These are phyloP conservation scores for Trichophyton mentagrophytes DNA, from an alignment of 2,329 filamentous ascomycete genomes.

Conservation along the genomic window DNA sequence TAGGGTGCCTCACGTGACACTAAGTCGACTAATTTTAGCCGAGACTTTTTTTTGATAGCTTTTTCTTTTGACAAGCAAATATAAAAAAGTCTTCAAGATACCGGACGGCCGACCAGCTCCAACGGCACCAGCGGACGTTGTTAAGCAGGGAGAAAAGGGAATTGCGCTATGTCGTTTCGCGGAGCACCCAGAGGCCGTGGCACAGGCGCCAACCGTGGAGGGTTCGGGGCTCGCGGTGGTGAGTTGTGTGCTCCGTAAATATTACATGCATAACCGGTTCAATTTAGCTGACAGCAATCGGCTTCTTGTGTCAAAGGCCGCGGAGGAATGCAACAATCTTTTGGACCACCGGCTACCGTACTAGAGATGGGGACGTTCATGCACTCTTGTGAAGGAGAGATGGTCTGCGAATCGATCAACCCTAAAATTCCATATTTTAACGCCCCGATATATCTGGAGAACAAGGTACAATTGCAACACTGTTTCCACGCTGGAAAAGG, in stretches of 20 bases:
- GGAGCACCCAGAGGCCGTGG: slow-evolving; percentile 41
- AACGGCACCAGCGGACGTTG: slow-evolving; percentile 1
- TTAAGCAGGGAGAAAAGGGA: neutral
- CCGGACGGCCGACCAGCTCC: neutral
- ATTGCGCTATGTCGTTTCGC: slow-evolving; percentile 50
- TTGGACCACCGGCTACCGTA: slow-evolving; percentile 50
- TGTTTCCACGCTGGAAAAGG: neutral
- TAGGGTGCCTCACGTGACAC: slow-evolving; percentile 15
- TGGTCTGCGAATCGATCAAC: slow-evolving; percentile 93
- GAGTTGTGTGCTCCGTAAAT: slow-evolving; percentile 12
- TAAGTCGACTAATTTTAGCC: slow-evolving; percentile 12
- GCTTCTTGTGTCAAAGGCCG: slow-evolving; percentile 35
- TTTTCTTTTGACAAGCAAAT: neutral
- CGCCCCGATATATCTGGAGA: slow-evolving; percentile 96
- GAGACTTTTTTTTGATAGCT: slow-evolving; percentile 4
- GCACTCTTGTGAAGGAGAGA: slow-evolving; percentile 92
- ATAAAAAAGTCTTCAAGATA: neutral
- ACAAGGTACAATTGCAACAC: slow-evolving; percentile 53
- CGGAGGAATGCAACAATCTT: slow-evolving; percentile 49
- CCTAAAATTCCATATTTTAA: slow-evolving; percentile 98
- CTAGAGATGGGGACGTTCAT: slow-evolving; percentile 89
- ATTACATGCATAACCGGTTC: slow-evolving; percentile 9
- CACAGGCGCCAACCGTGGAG: slow-evolving; percentile 41
- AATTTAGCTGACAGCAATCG: slow-evolving; percentile 7
- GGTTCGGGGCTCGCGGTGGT: slow-evolving; percentile 30